Evolutionary conservation across 1,284 basidiomycete genomes (phyloP).

Genomic region (Phellinidium pouzarii): DNA sequence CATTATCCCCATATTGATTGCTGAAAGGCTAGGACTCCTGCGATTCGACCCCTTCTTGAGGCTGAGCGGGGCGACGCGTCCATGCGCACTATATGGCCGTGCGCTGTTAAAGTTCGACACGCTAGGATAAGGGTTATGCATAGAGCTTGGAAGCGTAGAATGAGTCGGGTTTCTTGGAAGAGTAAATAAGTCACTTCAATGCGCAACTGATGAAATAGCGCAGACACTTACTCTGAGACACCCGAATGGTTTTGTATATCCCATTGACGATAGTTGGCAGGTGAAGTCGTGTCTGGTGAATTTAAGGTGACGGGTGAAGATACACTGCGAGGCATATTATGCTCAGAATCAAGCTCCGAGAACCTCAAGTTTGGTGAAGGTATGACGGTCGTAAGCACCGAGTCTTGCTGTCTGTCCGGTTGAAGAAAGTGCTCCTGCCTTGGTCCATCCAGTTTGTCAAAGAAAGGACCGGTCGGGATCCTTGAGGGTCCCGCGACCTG

Average conservation of each 20-base stretch:
- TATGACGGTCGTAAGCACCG: slow-evolving; percentile 2
- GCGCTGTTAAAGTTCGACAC: background rate
- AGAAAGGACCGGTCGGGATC: background rate
- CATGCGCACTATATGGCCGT: background rate
- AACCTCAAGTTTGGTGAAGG: slow-evolving; percentile 3
- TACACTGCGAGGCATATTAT: background rate
- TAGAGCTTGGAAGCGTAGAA: background rate
- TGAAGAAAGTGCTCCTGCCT: background rate
- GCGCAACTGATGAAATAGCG: background rate
- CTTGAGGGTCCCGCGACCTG: slow-evolving; percentile 9
- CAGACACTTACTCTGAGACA: background rate
- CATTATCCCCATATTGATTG: slow-evolving; percentile 4
- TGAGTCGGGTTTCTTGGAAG: background rate
- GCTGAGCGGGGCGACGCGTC: slow-evolving; percentile 12
- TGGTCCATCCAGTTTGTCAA: too few relatives aligned
- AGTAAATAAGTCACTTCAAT: background rate
- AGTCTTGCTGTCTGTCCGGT: background rate
- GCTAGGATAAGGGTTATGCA: background rate
- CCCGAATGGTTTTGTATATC: background rate
- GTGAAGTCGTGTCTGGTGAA: slow-evolving; percentile 5
- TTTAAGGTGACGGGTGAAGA: slow-evolving; percentile 4
- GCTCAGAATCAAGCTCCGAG: background rate
- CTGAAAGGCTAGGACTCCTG: slow-evolving; percentile 14
- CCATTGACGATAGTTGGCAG: slow-evolving; percentile 1
- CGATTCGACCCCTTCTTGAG: slow-evolving; percentile 8